Evolutionary conservation across 2,329 filamentous ascomycete species (phyloP).

Genomic region (Claviceps maximensis): DNA sequence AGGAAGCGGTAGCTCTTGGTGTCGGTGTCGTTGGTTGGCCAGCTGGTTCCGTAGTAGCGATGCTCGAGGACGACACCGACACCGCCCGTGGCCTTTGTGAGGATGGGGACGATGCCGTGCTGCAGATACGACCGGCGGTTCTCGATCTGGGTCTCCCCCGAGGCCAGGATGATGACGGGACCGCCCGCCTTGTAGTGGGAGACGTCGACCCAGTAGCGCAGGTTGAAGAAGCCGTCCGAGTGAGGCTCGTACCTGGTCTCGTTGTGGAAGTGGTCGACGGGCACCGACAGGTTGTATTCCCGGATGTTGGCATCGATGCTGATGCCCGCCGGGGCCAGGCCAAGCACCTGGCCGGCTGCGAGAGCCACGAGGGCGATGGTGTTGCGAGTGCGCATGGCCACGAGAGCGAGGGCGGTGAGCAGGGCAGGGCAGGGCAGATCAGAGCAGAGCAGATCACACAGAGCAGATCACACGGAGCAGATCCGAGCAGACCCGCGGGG

Average conservation of each 20-base stretch:
- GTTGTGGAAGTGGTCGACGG: slow-evolving; percentile 75
- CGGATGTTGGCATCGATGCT: slow-evolving; percentile 6
- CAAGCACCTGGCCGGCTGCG: not conserved
- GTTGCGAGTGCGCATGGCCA: not conserved
- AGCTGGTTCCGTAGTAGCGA: slow-evolving; percentile 71
- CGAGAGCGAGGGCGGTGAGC: too few species aligned
- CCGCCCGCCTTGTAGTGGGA: slow-evolving; percentile 63
- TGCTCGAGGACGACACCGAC: slow-evolving; percentile 75
- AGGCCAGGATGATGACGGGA: slow-evolving; percentile 64
- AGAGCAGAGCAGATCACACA: too few species aligned
- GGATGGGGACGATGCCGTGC: slow-evolving; percentile 61
- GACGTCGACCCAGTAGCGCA: slow-evolving; percentile 77
- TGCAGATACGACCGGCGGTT: slow-evolving; percentile 56
- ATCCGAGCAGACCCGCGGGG: too few species aligned
- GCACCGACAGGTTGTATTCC: slow-evolving; percentile 27
- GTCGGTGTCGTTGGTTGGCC: slow-evolving; percentile 51
- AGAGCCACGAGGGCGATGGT: not conserved
- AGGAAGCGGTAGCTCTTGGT: slow-evolving; percentile 66
- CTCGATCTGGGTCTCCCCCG: slow-evolving; percentile 55
- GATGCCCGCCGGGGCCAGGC: not conserved
- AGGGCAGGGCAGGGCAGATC: too few species aligned
- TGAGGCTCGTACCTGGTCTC: slow-evolving; percentile 68
- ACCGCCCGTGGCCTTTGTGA: slow-evolving; percentile 58
- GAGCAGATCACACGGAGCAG: too few species aligned
- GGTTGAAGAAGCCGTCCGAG: slow-evolving; percentile 49